Evolutionary conservation across 495 filamentous ascomycete species (phyloP), one percentile per base, ranked within the genome.

Genomic region (Lasiosphaeria miniovina): DNA sequence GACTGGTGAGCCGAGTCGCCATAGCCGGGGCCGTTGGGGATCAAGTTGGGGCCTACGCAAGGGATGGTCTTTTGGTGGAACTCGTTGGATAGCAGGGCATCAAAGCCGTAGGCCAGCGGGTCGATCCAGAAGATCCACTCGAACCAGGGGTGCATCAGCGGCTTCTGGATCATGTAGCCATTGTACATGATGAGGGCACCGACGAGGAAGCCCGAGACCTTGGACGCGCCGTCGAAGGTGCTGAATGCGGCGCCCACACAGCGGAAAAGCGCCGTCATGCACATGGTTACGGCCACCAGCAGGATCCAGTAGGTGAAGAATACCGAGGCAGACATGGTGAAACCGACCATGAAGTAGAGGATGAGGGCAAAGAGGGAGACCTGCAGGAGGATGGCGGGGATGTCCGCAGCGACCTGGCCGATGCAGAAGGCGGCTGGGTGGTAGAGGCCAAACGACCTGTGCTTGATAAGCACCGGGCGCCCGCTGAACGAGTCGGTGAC

Each of bases 361-460:
- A 92, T 79, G 33, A 93, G 61, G 60, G 88, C 78, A 71, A 92
- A 94, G 4, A 93, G 68, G 1, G 80, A 60, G 3, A 91, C 84
- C 65, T 92, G 88, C 33, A 89, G 71, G 14, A 90, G 75, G 10
- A 89, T 83, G 17, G 92, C 75, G 8, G 90, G 90, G 7, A 90
- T 72, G 66, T 95, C 91, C 34, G 90, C 84, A 14, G 89, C 78
- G n/a, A 89, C 87, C 60, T 91, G 84, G 3, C 88, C 90, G 49
- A 95, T 78, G 14, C 87, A 88, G 61, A 85, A 90, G 46, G 91
- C 90, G 3, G 89, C 81, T 7, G 91, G 90, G 10, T 89, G 85
- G 65, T 91, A 91, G 69, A 93, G 91, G 4, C 85, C 86, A 66
- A 90, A 93, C 57, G 80, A 83, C 70, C 91, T 90, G 68, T 96